A percentile compares a stretch with the other conserved stretches of the same genome.
Evolutionary conservation across 352 stramenopile genomes (phyloP).

Genomic region (Thalassiosira livingstoniorum): DNA sequence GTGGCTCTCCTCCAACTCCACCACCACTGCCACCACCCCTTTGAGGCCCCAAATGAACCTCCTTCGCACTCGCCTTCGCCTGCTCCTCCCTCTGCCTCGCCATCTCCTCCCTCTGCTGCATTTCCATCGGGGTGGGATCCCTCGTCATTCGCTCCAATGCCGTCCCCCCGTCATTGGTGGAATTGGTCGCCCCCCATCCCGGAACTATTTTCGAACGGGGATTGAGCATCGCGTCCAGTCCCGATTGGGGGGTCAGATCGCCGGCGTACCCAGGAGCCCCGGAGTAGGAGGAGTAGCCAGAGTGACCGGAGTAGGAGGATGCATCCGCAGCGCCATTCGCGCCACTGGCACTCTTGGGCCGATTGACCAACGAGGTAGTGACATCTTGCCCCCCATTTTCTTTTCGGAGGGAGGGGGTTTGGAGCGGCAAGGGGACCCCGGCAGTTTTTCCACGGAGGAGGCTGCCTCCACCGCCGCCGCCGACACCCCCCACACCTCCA

Average conservation of each 20-base stretch:
- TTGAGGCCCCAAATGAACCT: background rate
- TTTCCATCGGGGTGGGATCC: background rate
- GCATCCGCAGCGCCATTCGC: background rate
- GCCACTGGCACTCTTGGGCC: background rate
- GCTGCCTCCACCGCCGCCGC: background rate
- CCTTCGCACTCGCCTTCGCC: background rate
- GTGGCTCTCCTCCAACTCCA: background rate
- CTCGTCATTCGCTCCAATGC: background rate
- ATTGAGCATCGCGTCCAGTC: background rate
- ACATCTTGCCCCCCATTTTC: constrained; percentile 32
- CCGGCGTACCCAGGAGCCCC: background rate
- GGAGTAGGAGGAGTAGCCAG: too few species aligned
- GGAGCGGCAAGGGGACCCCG: constrained; percentile 4
- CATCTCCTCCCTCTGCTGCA: background rate
- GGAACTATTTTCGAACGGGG: constrained; percentile 17
- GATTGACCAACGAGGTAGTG: constrained; percentile 15
- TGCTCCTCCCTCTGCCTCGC: background rate
- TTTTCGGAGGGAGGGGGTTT: constrained; percentile 9
- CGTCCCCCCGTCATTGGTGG: background rate
- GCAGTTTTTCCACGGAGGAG: background rate
- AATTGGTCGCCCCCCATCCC: constrained; percentile 1
- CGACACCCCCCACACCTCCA: background rate
- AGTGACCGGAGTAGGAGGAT: too few species aligned
- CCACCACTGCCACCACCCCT: background rate
- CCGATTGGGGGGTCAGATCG: background rate